Evolutionary conservation across 805 yeast species (phyloP).

Genomic region (Saccharomycopsis microspora): DNA sequence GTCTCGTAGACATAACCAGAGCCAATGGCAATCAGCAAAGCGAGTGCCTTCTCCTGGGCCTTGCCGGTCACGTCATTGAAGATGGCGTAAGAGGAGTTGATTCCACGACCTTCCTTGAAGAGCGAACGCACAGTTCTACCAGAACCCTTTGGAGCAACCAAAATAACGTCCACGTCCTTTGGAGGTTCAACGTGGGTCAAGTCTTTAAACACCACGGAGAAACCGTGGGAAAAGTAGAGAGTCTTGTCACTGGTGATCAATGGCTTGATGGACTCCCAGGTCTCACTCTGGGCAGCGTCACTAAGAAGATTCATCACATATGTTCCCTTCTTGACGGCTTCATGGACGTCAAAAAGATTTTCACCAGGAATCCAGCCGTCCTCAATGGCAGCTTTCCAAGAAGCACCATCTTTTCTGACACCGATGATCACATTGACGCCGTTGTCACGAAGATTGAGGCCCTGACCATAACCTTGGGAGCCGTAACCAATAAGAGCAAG

Average conservation of each 20-base stretch:
- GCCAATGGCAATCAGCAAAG: conserved; percentile 97
- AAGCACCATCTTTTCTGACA: conserved; percentile 97
- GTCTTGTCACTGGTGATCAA: conserved; percentile 94
- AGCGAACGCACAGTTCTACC: conserved; percentile 99
- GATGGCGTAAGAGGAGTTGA: conserved; percentile 98
- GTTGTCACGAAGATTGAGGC: conserved; percentile 97
- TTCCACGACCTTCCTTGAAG: conserved; percentile 99
- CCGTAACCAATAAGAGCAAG: conserved; percentile 98
- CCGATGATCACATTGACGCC: conserved; percentile 97
- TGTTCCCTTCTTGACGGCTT: conserved; percentile 89
- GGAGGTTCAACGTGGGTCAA: conserved; percentile 96
- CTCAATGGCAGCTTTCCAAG: conserved; percentile 99
- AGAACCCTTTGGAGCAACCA: conserved; percentile 99
- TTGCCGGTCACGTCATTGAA: conserved; percentile 99
- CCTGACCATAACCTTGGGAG: conserved; percentile 99
- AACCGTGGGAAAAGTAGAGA: conserved; percentile 98
- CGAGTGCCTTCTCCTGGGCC: conserved; percentile 98
- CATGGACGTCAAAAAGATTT: conserved; percentile 89
- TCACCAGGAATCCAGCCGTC: conserved; percentile 99
- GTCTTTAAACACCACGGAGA: conserved; percentile 98
- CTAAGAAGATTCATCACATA: conserved; percentile 95
- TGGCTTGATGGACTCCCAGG: conserved; percentile 84
- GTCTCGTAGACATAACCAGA: conserved; percentile 99
- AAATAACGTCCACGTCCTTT: conserved; percentile 86
- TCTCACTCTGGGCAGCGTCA: conserved; percentile 99